Percentiles rank a stretch among this genome's conserved stretches.
These are phyloP conservation scores for Salmacisia buchloeana DNA, from an alignment of 1,284 basidiomycete species.

Conservation along the genomic window DNA sequence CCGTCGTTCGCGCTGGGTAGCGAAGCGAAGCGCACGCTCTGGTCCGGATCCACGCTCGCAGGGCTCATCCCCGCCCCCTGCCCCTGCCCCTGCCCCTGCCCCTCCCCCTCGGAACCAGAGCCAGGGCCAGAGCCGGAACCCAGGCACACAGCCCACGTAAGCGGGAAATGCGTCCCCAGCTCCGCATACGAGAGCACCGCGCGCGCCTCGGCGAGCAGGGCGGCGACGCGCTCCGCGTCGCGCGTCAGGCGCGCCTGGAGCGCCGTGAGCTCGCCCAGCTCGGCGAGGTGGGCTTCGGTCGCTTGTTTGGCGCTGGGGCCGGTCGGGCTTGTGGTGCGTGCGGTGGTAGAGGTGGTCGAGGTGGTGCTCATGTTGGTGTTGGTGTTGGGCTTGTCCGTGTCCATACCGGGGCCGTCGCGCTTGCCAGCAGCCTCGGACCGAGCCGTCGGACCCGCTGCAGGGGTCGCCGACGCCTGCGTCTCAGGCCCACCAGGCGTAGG, in stretches of 20 bases:
- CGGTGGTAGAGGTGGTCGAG: no score
- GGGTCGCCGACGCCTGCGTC: no score
- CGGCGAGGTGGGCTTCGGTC: not conserved
- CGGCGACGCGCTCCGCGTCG: not conserved
- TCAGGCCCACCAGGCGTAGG: slow-evolving; percentile 4
- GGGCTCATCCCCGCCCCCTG: not conserved
- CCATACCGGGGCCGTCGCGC: no score
- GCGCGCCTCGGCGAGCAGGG: slow-evolving; percentile 2
- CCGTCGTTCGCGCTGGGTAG: no score
- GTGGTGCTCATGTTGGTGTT: no score
- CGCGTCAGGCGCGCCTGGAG: not conserved
- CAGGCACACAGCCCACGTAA: not conserved
- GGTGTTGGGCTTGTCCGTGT: no score
- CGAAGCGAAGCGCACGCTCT: no score
- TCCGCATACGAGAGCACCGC: not conserved
- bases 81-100: no score
- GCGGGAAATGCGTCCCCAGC: not conserved
- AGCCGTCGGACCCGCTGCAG: no score
- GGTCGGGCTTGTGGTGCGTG: no score
- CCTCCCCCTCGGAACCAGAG: slow-evolving; percentile 4
- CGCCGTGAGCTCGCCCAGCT: not conserved
- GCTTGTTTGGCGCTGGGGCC: not conserved
- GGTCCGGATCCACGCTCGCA: no score
- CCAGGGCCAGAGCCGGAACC: not conserved
- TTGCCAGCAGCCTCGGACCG: no score